Conservation (phyloP, 2,329 filamentous ascomycete genomes). For the Pseudopyricularia cyperi region DNA sequence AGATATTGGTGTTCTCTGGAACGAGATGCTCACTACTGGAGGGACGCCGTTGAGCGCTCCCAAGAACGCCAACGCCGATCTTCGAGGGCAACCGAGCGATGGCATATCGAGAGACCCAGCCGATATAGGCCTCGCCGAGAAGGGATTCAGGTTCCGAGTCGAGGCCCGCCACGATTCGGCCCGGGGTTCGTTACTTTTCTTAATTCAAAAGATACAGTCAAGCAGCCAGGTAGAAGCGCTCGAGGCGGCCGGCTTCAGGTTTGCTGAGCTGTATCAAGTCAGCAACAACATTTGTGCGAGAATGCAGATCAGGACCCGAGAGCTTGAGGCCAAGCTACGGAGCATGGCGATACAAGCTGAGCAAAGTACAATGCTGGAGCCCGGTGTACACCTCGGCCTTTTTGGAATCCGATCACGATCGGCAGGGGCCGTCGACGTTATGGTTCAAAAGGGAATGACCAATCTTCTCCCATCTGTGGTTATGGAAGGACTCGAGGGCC, state of each 20-base stretch:
- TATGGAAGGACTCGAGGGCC: slow-evolving; percentile 21
- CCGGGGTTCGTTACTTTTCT: slow-evolving; percentile 68
- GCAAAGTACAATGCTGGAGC: slow-evolving; percentile 29
- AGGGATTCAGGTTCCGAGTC: slow-evolving; percentile 14
- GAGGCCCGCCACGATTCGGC: slow-evolving; percentile 29
- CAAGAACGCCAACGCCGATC: neutral
- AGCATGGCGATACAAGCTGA: slow-evolving; percentile 49
- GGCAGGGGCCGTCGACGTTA: slow-evolving; percentile 42
- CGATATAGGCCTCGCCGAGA: slow-evolving; percentile 25
- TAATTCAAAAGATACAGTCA: slow-evolving; percentile 51
- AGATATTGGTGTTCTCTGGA: slow-evolving; percentile 57
- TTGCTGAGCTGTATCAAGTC: slow-evolving; percentile 58
- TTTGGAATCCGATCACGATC: slow-evolving; percentile 43
- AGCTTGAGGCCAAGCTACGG: slow-evolving; percentile 47
- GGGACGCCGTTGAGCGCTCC: neutral
- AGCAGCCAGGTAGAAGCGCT: slow-evolving; percentile 49
- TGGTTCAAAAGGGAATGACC: slow-evolving; percentile 41
- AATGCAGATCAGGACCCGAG: slow-evolving; percentile 57
- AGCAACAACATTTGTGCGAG: slow-evolving; percentile 53
- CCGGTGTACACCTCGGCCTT: slow-evolving; percentile 43
- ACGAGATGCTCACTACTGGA: slow-evolving; percentile 61
- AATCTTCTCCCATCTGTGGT: slow-evolving; percentile 49
- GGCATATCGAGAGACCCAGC: neutral
- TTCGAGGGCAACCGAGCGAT: neutral
- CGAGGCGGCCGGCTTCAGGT: slow-evolving; percentile 63